Evolutionary conservation across 129 eudicot species (phyloP), one percentile per base, ranked within the genome.

Genomic region (Heracleum sosnowskyi): DNA sequence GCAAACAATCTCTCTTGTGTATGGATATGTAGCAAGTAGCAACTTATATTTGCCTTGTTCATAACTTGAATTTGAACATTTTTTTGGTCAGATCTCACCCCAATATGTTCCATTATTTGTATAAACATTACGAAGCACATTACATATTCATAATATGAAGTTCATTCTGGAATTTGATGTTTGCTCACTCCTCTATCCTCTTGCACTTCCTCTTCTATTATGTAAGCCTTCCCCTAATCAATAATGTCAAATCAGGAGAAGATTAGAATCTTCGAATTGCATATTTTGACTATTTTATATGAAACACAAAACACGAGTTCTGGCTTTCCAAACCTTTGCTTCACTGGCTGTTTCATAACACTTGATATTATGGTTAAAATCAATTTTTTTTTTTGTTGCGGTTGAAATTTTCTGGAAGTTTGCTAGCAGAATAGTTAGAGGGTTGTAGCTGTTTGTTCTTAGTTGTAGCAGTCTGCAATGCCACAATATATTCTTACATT

Each of bases 91-190:
- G 64, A 8, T 69, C 42, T 36, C 28, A 36, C 28, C 10, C 42
- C 9, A 8, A 34, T 69, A 22, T 36, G 4, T 69, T 3, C 5
- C 7, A 7, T 16, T 69, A 20, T 5, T 17, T 35, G 46, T 36
- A 69, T 69, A 36, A 55, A 69, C 74, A 18, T 69, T 69, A 69
- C 74, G 17, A 69, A 69, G 28, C 13, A 20, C 46, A 36, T 69
- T 34, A 35, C 40, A 37, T 68, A 29, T 69, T 69, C 13, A 36
- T 35, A 35, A 34, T 35, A 20, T 69, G 16, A 35, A 36, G 13
- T 69, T 35, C 4, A 39, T 55, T 55, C 6, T 69, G 46, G 46
- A 69, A 36, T 39, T 36, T 36, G n/a, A 69, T 34, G 46, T 37
- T 69, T 69, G 28, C 36, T 44, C 24, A 69, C 44, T 36, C 73